Evolutionary conservation across 2,329 filamentous ascomycete species (phyloP).

Genomic region (Talaromyces sp.): DNA sequence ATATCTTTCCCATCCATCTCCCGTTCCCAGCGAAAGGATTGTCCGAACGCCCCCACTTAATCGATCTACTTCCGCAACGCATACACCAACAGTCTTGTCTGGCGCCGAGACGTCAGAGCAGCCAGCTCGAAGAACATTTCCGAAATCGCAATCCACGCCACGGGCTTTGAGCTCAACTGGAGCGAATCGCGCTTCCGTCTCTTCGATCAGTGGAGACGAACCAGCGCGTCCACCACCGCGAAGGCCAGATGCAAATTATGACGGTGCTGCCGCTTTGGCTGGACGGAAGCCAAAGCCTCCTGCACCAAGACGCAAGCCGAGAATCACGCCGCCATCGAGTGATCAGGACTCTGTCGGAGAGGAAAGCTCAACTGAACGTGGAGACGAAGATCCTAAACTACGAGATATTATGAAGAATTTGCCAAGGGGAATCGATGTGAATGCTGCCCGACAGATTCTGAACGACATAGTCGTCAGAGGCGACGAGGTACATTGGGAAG

Average conservation of each 20-base stretch:
- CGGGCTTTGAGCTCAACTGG: slow-evolving; percentile 8
- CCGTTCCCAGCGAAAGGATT: slow-evolving; percentile 5
- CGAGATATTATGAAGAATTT: slow-evolving; percentile 68
- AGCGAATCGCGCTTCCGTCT: slow-evolving; percentile 19
- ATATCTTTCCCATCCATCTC: slow-evolving; percentile 8
- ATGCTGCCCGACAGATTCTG: slow-evolving; percentile 82
- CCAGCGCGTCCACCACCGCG: slow-evolving; percentile 22
- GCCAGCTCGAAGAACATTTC: not conserved
- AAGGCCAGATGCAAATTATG: slow-evolving; percentile 18
- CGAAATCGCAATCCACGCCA: slow-evolving; percentile 17
- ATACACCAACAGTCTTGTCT: slow-evolving; percentile 13
- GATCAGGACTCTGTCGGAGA: slow-evolving; percentile 39
- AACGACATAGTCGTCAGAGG: slow-evolving; percentile 95
- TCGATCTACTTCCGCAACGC: slow-evolving; percentile 16
- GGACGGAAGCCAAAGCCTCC: slow-evolving; percentile 26
- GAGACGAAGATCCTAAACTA: slow-evolving; percentile 56
- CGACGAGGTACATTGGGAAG: slow-evolving; percentile 90
- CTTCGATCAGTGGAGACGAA: slow-evolving; percentile 37
- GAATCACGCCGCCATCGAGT: slow-evolving; percentile 46
- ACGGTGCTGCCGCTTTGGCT: slow-evolving; percentile 14
- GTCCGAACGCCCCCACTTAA: slow-evolving; percentile 13
- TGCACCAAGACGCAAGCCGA: slow-evolving; percentile 32
- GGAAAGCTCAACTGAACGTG: slow-evolving; percentile 47
- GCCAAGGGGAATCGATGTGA: slow-evolving; percentile 75
- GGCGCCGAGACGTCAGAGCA: not conserved